A percentile compares a stretch with the other conserved stretches of the same genome.
Evolutionary conservation across 768 basidiomycete genomes (phyloP).

Genomic region (Neoboletus subvelutipes): DNA sequence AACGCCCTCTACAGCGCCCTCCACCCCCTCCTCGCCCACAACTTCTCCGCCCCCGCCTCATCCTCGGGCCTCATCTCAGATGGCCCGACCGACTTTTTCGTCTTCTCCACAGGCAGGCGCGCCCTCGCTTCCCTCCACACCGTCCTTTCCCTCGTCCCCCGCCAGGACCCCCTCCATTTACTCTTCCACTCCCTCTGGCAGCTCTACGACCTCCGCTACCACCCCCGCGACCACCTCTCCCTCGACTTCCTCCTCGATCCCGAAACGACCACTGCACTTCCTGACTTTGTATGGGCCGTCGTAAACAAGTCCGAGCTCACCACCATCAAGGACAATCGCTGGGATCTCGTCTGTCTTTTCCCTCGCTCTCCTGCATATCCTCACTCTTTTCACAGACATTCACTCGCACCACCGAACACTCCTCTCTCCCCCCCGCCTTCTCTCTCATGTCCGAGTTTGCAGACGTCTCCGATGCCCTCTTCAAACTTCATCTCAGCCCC

Average conservation of each 20-base stretch:
- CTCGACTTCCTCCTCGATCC: conserved; percentile 76
- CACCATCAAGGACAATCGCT: conserved; percentile 66
- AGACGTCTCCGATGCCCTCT: conserved; percentile 76
- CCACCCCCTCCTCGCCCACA: conserved; percentile 54
- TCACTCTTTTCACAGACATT: conserved; percentile 58
- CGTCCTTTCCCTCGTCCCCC: conserved; percentile 71
- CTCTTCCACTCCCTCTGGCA: conserved; percentile 59
- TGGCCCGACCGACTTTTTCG: conserved; percentile 77
- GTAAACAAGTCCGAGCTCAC: conserved; percentile 78
- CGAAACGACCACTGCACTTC: conserved; percentile 36
- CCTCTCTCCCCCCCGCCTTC: conserved; percentile 56
- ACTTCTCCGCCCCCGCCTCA: conserved; percentile 70
- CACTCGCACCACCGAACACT: conserved; percentile 70
- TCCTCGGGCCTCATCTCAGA: conserved; percentile 57
- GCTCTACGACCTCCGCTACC: conserved; percentile 75
- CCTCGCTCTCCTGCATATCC: neutral
- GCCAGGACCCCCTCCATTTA: conserved; percentile 77
- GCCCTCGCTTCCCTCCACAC: conserved; percentile 77
- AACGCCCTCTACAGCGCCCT: conserved; percentile 67
- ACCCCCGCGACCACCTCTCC: conserved; percentile 63
- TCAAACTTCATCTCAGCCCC: conserved; percentile 48
- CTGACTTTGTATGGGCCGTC: conserved; percentile 81
- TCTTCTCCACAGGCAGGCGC: conserved; percentile 85
- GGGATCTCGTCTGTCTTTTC: conserved; percentile 75
- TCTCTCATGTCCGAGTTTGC: conserved; percentile 88